phyloP scores from a whole-genome alignment of 208 protist genomes.

The Leishmania turanica region DNA sequence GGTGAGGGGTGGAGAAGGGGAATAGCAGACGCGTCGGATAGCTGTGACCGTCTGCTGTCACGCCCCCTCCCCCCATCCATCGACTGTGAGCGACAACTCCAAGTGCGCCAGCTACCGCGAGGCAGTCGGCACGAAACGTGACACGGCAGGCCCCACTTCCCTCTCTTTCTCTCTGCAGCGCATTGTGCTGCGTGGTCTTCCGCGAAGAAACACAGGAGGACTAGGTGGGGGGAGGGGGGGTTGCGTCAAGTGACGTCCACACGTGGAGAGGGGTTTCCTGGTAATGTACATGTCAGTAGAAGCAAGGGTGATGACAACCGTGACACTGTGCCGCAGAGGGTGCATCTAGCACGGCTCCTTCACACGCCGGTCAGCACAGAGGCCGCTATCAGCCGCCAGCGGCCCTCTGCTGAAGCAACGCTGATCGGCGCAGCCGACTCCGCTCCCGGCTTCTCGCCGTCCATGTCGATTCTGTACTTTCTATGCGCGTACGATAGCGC shows the following conservation, averaged over 20 bases:
- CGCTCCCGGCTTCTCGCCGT: constrained; percentile 53
- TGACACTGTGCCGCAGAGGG: background rate
- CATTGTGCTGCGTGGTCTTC: background rate
- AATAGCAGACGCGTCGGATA: background rate
- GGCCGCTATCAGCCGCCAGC: constrained; percentile 41
- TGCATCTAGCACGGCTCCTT: background rate
- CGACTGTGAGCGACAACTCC: background rate
- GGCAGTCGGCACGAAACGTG: background rate
- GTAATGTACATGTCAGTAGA: background rate
- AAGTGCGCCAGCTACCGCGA: background rate
- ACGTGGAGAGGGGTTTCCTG: background rate
- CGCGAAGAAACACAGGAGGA: background rate
- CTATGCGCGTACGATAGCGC: constrained; percentile 64
- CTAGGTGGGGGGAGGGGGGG: background rate
- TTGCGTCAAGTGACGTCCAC: background rate
- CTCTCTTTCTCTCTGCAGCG: background rate
- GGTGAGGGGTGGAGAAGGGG: background rate
- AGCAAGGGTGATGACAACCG: background rate
- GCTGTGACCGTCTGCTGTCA: background rate
- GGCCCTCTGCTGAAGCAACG: constrained; percentile 24
- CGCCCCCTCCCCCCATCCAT: no score
- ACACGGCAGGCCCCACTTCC: background rate
- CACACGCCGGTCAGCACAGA: constrained; percentile 56
- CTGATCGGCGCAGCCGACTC: constrained; percentile 21
- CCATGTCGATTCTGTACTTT: constrained; percentile 72